phyloP scores from a whole-genome alignment of 257 asterid species.

The Plantago major region DNA sequence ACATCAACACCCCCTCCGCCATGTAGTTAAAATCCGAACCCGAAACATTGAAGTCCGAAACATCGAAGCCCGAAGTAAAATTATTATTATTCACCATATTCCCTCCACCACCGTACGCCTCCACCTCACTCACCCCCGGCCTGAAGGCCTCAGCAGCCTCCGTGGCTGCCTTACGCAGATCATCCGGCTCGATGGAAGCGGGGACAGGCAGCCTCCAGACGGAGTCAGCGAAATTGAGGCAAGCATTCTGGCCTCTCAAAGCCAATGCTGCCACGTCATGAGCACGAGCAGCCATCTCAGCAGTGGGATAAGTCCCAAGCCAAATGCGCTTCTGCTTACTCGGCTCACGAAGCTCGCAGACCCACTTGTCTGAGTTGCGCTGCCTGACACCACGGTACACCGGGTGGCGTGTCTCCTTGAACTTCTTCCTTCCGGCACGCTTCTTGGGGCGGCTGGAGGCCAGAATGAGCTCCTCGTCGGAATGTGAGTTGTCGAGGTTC shows the following conservation, averaged over 20 bases:
- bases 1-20: conserved; percentile 46
- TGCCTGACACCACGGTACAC: conserved; percentile 48
- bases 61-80: not conserved
- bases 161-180: conserved; percentile 45
- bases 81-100: conserved; percentile 8
- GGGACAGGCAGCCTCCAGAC: conserved; percentile 50
- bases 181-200: conserved; percentile 36
- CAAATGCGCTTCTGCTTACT: conserved; percentile 53
- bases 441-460: conserved; percentile 38
- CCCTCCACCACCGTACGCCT: not conserved
- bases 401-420: conserved; percentile 56
- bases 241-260: conserved; percentile 42
- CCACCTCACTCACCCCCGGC: not conserved
- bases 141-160: conserved; percentile 51
- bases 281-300: conserved; percentile 89
- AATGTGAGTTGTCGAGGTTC: not conserved
- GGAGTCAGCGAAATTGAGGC: conserved; percentile 72
- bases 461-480: conserved; percentile 27
- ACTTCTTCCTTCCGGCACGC: conserved; percentile 41
- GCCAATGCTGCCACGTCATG: conserved; percentile 83
- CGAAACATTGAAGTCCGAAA: not conserved
- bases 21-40: not conserved
- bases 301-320: conserved; percentile 71
- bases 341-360: conserved; percentile 60
- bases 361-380: conserved; percentile 42